These are phyloP conservation scores for Raphanus raphanistrum DNA, from an alignment of 345 rosid genomes.

Conservation along the genomic window DNA sequence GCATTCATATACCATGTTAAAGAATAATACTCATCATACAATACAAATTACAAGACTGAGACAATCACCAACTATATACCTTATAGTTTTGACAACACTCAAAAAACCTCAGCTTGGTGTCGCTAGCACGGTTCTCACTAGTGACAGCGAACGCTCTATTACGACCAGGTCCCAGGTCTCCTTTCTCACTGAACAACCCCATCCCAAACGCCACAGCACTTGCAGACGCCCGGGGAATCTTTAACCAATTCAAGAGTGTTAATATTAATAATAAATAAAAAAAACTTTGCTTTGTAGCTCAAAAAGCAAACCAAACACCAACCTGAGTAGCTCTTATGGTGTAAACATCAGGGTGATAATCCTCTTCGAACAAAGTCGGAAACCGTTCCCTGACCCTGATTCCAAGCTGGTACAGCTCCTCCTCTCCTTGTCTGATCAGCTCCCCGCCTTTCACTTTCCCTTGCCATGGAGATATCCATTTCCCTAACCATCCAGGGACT, in stretches of 20 bases:
- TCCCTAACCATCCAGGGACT: constrained; percentile 68
- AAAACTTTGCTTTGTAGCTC: not conserved
- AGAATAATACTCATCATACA: not conserved
- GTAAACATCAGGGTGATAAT: constrained; percentile 89
- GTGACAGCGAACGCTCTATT: constrained; percentile 84
- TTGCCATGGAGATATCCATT: constrained; percentile 85
- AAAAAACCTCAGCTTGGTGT: constrained; percentile 66
- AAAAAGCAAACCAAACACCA: constrained; percentile 7
- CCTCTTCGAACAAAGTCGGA: constrained; percentile 66
- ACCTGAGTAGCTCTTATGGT: constrained; percentile 83
- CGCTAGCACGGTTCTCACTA: constrained; percentile 94
- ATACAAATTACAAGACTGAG: too few relatives aligned
- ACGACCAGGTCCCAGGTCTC: constrained; percentile 73
- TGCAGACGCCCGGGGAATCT: constrained; percentile 94
- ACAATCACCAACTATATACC: constrained; percentile 51
- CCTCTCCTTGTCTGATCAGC: constrained; percentile 71
- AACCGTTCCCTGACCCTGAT: constrained; percentile 70
- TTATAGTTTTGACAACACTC: constrained; percentile 88
- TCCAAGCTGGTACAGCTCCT: constrained; percentile 76
- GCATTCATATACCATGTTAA: too few relatives aligned
- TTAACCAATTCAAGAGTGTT: not conserved
- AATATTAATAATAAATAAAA: too few relatives aligned
- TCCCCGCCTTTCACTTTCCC: constrained; percentile 88
- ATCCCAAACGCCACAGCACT: constrained; percentile 98
- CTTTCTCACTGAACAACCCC: constrained; percentile 79